Conservation (phyloP, 768 basidiomycete species). For the Boletus insuetus region DNA sequence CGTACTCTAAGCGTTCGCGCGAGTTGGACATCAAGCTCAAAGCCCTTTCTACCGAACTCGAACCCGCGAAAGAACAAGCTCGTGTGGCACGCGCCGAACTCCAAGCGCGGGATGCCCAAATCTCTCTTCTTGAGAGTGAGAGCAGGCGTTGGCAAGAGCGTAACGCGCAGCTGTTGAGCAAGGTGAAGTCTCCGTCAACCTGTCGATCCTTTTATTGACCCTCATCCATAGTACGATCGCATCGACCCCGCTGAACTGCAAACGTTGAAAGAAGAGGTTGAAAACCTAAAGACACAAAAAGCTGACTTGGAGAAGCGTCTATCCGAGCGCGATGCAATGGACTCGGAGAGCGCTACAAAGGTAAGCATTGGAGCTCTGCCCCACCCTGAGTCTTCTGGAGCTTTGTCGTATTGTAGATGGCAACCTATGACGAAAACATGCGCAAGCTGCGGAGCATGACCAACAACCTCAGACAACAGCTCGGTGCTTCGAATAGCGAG, state of each 20-base stretch:
- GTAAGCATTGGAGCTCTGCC: constrained; percentile 20
- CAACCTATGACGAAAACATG: constrained; percentile 42
- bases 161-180: constrained; percentile 74
- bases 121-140: constrained; percentile 72
- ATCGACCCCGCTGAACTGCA: constrained; percentile 86
- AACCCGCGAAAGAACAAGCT: constrained; percentile 72
- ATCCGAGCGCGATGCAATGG: constrained; percentile 31
- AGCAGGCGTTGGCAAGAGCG: constrained; percentile 82
- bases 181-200: constrained; percentile 43
- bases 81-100: constrained; percentile 68
- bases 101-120: constrained; percentile 63
- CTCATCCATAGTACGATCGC: constrained; percentile 65
- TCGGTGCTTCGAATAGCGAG: constrained; percentile 25
- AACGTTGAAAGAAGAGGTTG: constrained; percentile 70
- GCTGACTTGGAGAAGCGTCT: constrained; percentile 32
- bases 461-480: constrained; percentile 26
- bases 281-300: constrained; percentile 45
- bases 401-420: constrained; percentile 31
- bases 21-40: constrained; percentile 66
- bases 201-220: background rate
- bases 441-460: constrained; percentile 33
- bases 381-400: background rate
- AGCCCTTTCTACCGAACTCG: constrained; percentile 56
- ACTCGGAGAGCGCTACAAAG: constrained; percentile 28
- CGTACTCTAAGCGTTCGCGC: constrained; percentile 62